Conservation (phyloP, 768 basidiomycete species). For the Leccinum subgranulosum region DNA sequence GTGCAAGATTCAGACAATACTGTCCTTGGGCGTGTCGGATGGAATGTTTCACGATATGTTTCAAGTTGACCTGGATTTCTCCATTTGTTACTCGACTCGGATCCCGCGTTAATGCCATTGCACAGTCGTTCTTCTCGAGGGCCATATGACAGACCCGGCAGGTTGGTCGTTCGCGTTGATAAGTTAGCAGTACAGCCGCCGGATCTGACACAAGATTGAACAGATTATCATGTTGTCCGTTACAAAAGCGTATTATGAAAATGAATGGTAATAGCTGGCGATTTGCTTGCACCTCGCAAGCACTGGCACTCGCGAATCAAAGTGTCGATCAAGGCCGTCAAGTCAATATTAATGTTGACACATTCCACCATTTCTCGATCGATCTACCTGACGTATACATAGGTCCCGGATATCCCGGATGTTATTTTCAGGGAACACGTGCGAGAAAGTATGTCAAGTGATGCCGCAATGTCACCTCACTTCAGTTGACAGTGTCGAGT, state of each 20-base stretch:
- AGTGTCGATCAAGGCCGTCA: neutral
- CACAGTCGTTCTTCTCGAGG: neutral
- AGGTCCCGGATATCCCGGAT: neutral
- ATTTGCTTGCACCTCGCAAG: neutral
- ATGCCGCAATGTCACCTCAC: neutral
- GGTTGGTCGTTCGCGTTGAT: neutral
- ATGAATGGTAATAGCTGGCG: neutral
- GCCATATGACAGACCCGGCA: neutral
- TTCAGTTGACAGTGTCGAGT: neutral
- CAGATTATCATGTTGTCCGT: neutral
- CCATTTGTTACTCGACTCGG: neutral
- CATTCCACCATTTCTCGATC: neutral
- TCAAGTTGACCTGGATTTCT: neutral
- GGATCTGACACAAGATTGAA: neutral
- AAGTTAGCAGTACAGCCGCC: neutral
- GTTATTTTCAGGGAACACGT: neutral
- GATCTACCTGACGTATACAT: neutral
- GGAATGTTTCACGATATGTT: neutral
- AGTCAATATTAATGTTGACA: neutral
- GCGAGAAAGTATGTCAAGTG: neutral
- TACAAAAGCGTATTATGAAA: neutral
- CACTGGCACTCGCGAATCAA: neutral
- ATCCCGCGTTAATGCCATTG: neutral
- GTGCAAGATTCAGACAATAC: too few species aligned
- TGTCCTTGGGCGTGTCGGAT: neutral